phyloP scores from a whole-genome alignment of 1,284 basidiomycete species.

The Leccinum ponderosum region DNA sequence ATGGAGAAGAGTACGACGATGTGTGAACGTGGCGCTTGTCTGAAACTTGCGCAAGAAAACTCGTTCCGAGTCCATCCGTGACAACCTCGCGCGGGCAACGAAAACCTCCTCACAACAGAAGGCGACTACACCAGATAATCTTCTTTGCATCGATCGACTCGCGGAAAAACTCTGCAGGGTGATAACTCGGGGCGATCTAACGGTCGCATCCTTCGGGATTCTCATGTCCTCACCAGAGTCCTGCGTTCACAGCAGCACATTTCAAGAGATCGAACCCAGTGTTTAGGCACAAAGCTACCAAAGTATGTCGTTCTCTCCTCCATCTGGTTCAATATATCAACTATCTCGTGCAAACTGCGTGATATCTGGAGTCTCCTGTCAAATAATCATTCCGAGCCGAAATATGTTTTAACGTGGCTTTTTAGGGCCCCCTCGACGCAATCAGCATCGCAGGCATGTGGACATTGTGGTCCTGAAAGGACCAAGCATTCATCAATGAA shows the following conservation, averaged over 20 bases:
- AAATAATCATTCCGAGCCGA: slow-evolving; percentile 24
- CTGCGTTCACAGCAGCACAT: slow-evolving; percentile 58
- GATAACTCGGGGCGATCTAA: background rate
- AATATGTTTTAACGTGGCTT: slow-evolving; percentile 65
- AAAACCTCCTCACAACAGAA: slow-evolving; percentile 52
- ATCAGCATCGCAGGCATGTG: slow-evolving; percentile 65
- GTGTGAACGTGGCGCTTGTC: background rate
- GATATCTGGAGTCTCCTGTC: slow-evolving; percentile 46
- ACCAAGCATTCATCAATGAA: background rate
- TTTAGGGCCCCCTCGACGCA: slow-evolving; percentile 65
- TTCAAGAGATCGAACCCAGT: slow-evolving; percentile 59
- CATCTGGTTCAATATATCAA: background rate
- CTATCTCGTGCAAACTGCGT: slow-evolving; percentile 38
- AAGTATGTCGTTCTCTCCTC: slow-evolving; percentile 40
- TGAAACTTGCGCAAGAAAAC: background rate
- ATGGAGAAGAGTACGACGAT: background rate
- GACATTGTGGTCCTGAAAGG: background rate
- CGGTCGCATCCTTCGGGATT: background rate
- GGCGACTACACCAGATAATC: slow-evolving; percentile 37
- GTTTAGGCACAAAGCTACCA: slow-evolving; percentile 62
- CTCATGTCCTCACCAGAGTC: slow-evolving; percentile 37
- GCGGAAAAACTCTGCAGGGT: slow-evolving; percentile 27
- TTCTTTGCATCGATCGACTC: background rate
- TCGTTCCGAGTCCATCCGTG: slow-evolving; percentile 44
- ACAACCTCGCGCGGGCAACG: slow-evolving; percentile 50